Evolutionary conservation across 2,329 filamentous ascomycete species (phyloP).

Genomic region (Metarhizium humberi): DNA sequence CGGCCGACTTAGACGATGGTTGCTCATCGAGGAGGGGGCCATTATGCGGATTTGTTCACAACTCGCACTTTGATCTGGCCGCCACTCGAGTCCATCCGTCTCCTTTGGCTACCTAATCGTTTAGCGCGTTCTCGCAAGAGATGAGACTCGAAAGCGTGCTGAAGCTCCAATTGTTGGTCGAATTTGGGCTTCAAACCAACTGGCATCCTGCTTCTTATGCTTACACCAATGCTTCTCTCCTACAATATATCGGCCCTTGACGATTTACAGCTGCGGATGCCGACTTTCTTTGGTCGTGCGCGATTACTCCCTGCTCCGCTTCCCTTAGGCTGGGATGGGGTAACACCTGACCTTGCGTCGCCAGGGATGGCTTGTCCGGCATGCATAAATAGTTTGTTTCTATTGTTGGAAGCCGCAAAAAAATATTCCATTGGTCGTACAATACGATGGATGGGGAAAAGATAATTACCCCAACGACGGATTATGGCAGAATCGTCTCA

Average conservation of each 20-base stretch:
- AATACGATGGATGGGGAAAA: neutral
- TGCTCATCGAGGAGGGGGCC: neutral
- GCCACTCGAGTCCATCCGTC: neutral
- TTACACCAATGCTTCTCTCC: neutral
- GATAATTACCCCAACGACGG: neutral
- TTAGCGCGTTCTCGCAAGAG: neutral
- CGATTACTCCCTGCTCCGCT: neutral
- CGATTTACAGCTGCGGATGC: no score
- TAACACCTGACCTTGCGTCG: neutral
- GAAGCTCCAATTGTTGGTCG: no score
- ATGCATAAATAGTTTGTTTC: neutral
- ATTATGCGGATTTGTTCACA: neutral
- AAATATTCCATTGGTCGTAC: neutral
- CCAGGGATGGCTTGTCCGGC: neutral
- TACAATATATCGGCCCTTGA: no score
- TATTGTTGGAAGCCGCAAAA: neutral
- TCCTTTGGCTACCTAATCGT: neutral
- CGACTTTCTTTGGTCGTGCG: neutral
- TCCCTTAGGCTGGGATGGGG: no score
- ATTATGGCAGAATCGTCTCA: neutral
- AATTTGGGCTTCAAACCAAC: neutral
- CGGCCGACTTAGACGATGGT: neutral
- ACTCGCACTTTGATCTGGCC: no score
- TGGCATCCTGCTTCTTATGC: neutral
- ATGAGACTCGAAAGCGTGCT: neutral